These are phyloP conservation scores for Kockiozyma suomiensis DNA, from an alignment of 805 yeast species.

Conservation along the genomic window DNA sequence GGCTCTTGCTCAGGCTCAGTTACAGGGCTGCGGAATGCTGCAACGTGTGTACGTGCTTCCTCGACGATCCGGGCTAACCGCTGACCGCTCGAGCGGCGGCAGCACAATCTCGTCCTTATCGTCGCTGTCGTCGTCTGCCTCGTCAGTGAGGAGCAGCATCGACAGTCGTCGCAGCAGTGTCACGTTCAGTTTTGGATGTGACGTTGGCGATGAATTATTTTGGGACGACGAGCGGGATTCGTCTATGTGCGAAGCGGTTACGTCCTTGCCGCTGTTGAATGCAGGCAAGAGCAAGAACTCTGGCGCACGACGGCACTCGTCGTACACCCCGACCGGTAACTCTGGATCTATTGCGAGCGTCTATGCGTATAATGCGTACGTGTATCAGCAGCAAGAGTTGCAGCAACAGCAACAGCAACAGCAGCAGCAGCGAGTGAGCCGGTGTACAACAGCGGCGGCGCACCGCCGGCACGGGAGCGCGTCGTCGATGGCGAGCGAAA, in stretches of 20 bases:
- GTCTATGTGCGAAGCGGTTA: neutral
- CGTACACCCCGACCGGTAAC: neutral
- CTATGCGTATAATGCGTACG: neutral
- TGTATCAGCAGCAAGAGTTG: constrained; percentile 6
- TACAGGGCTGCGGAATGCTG: neutral
- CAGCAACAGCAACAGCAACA: constrained; percentile 8
- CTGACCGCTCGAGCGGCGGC: constrained; percentile 2
- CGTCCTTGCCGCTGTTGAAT: neutral
- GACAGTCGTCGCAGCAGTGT: constrained; percentile 10
- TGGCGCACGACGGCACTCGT: neutral
- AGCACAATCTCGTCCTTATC: neutral
- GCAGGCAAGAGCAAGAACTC: neutral
- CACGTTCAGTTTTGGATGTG: neutral
- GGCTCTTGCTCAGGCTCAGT: neutral
- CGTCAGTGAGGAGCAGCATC: neutral
- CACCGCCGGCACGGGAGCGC: constrained; percentile 19
- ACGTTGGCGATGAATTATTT: constrained; percentile 5
- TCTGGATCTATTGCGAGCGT: neutral
- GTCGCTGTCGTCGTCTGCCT: neutral
- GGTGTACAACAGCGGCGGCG: neutral
- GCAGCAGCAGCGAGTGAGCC: constrained; percentile 9
- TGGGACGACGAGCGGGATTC: constrained; percentile 15
- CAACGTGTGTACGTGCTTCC: neutral
- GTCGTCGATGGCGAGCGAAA: constrained; percentile 16
- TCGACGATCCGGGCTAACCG: neutral